Evolutionary conservation across 768 basidiomycete genomes (phyloP), one percentile per base, ranked within the genome.

Genomic region (Dendrothele bispora): DNA sequence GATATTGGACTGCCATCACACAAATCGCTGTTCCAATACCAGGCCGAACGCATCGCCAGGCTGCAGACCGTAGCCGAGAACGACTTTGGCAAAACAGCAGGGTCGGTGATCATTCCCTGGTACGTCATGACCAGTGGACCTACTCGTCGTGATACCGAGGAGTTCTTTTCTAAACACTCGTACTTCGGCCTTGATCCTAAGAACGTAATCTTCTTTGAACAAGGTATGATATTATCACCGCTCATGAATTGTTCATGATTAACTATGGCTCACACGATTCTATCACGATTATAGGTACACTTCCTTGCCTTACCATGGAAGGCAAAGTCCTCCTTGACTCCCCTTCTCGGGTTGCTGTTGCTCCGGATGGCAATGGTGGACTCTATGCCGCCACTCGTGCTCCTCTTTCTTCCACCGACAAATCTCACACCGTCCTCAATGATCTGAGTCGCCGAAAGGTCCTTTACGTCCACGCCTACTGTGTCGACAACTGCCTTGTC

Each of bases 91-190:
- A 83, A 83, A 58, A 67, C 78, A 14, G 62, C 68, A 15, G 82
- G 79, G 40, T 79, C 81, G 1, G 88, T 91, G 44, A 65, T 81
- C 43, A 82, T 98, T 48, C 91, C 91, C 29, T 98, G 97, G 97
- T 98, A 98, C 71, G 84, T 99, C 60, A 99, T 99, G 97, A 98
- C 95, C 48, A 94, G 91, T 61, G 95, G 95, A 20, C 97, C 95
- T 30, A 99, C 97, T 28, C 82, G 93, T 55, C 74, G 69, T 32
- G 88, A 86, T 28, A 98, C 97, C 20, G 89, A 91, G 65, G 71
- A 70, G 22, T 98, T 87, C 76, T 98, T 98, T 70, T 71, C 70
- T 52, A 72, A 79, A 51, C 78, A 93, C 68, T 64, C 67, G 3
- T 89, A 78, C 71, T 99, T 98, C 62, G 95, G 95, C 4, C 77